Evolutionary conservation across 106 monocot genomes (phyloP).

Genomic region (Apostasia ramifera): DNA sequence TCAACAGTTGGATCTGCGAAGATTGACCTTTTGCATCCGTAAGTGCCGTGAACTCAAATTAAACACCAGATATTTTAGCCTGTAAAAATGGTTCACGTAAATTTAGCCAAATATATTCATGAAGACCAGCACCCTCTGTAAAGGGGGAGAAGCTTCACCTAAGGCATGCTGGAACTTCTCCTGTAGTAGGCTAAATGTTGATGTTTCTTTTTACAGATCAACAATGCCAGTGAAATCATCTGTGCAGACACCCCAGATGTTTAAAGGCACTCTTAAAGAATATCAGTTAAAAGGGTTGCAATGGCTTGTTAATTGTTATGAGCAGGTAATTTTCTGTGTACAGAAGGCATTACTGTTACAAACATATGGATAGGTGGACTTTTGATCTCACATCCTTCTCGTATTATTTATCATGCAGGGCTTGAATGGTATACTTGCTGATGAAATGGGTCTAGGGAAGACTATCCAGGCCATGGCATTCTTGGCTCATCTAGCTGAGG

Average conservation of each 20-base stretch:
- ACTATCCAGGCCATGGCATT: constrained; percentile 99
- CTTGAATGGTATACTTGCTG: constrained; percentile 97
- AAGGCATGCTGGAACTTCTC: not conserved
- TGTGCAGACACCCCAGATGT: constrained; percentile 83
- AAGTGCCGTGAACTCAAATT: constrained; percentile 24
- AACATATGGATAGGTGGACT: no score
- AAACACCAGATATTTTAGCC: not conserved
- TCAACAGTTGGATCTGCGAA: constrained; percentile 45
- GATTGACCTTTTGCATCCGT: constrained; percentile 89
- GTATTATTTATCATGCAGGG: constrained; percentile 35
- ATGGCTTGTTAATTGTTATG: constrained; percentile 98
- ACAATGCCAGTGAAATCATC: constrained; percentile 94
- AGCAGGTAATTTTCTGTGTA: constrained; percentile 49
- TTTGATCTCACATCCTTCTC: not conserved
- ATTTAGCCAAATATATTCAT: no score
- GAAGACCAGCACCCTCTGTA: no score
- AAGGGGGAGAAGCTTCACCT: no score
- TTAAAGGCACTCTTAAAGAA: constrained; percentile 85
- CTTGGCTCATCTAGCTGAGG: constrained; percentile 98
- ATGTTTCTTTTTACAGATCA: constrained; percentile 51
- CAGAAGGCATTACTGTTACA: not conserved
- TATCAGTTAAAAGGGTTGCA: constrained; percentile 98
- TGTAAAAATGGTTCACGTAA: no score
- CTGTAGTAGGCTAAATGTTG: not conserved
- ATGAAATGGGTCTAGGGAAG: constrained; percentile 99